Evolutionary conservation across 1,284 basidiomycete species (phyloP).

Genomic region (Cerrena zonata): DNA sequence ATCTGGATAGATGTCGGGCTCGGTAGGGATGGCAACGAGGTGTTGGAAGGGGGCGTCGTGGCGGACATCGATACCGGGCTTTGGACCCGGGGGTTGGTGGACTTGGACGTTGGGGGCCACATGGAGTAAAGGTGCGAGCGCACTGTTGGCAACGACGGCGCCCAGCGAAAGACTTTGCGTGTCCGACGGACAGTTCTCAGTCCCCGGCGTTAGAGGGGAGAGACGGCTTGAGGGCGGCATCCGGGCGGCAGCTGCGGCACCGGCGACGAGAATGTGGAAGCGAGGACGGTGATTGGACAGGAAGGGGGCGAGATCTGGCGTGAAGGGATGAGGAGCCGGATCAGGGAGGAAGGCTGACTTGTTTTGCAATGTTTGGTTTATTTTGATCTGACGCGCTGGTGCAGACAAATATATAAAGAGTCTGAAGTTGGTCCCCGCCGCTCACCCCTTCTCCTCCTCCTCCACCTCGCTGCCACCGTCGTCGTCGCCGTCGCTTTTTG

Average conservation of each 20-base stretch:
- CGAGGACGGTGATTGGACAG: neutral
- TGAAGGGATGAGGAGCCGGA: too few species aligned
- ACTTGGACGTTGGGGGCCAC: too few species aligned
- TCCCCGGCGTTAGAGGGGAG: neutral
- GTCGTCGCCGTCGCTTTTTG: conserved; percentile 12
- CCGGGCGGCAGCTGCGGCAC: neutral
- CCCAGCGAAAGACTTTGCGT: neutral
- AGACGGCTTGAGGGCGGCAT: neutral
- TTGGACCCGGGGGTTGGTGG: too few species aligned
- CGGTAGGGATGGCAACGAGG: neutral
- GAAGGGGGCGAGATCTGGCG: conserved; percentile 7
- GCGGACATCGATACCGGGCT: neutral
- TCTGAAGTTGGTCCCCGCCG: neutral
- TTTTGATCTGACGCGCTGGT: conserved; percentile 11
- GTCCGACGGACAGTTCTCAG: neutral
- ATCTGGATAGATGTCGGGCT: neutral
- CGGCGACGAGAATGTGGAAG: neutral
- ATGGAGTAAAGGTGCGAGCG: too few species aligned
- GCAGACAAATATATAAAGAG: conserved; percentile 8
- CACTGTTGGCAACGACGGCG: neutral
- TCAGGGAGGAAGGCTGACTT: conserved; percentile 7
- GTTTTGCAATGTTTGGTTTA: conserved; percentile 6
- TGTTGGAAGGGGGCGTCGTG: neutral
- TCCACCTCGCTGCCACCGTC: conserved; percentile 13
- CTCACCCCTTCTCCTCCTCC: conserved; percentile 12